Conservation (phyloP, 805 yeast species). For the Suhomyces faveliae region DNA sequence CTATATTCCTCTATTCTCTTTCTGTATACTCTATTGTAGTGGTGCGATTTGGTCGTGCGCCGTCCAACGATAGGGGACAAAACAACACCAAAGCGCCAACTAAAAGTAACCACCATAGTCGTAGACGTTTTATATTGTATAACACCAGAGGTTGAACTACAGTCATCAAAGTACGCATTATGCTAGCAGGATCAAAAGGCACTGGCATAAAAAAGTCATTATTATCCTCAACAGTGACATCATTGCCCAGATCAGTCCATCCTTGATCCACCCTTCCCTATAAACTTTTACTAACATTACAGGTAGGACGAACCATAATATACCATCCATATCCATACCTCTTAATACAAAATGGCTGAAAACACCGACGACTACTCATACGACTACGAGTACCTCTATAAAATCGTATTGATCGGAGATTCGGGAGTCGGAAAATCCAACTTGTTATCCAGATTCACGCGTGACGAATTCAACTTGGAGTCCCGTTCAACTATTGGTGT, state of each 20-base stretch:
- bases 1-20: neutral
- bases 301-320: no score
- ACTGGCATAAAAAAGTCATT: no score
- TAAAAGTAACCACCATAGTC: neutral
- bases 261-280: no score
- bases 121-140: neutral
- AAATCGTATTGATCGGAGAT: constrained; percentile 94
- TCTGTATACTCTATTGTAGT: no score
- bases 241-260: no score
- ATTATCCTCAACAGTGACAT: no score
- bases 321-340: neutral
- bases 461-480: constrained; percentile 93
- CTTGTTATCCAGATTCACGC: constrained; percentile 86
- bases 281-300: no score
- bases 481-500: constrained; percentile 96
- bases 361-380: constrained; percentile 46
- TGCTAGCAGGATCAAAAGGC: no score
- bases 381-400: constrained; percentile 90
- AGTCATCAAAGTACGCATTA: neutral
- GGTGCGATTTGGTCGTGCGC: constrained; percentile 8
- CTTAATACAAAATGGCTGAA: constrained; percentile 26
- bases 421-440: constrained; percentile 97
- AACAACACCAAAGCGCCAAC: constrained; percentile 1
- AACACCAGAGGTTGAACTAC: neutral
- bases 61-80: constrained; percentile 7